Percentiles rank a stretch among this genome's conserved stretches.
Evolutionary conservation across 108 stramenopile species (phyloP).

Genomic region (Parietichytrium sp.): DNA sequence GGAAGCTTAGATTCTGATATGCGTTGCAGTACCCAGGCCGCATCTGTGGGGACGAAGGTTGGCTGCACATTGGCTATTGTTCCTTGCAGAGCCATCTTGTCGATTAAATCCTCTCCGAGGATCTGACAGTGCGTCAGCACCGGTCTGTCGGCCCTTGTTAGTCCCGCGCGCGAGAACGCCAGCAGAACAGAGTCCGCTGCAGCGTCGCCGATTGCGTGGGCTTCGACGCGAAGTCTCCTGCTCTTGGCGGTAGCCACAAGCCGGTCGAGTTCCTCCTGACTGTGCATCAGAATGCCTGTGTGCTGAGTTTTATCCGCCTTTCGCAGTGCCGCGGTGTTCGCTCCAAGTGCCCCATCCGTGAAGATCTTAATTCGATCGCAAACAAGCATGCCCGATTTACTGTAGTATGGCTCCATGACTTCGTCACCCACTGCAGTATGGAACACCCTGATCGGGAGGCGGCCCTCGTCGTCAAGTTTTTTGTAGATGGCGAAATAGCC

Average conservation of each 20-base stretch:
- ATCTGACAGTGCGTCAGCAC: slow-evolving; percentile 23
- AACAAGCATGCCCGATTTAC: slow-evolving; percentile 1
- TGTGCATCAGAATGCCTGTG: slow-evolving; percentile 7
- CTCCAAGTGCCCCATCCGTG: background rate
- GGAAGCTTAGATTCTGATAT: background rate
- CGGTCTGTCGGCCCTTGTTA: background rate
- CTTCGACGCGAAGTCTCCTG: background rate
- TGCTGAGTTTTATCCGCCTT: background rate
- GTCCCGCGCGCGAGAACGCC: background rate
- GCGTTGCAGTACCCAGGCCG: background rate
- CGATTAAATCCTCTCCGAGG: background rate
- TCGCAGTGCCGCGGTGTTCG: slow-evolving; percentile 9
- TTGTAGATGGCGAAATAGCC: background rate
- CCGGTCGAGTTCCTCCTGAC: background rate
- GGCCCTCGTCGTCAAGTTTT: background rate
- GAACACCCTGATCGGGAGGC: background rate
- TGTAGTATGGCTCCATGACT: background rate
- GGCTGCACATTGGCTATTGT: slow-evolving; percentile 24
- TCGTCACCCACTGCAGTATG: background rate
- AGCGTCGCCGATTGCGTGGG: slow-evolving; percentile 12
- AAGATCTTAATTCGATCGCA: background rate
- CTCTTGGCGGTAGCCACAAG: background rate
- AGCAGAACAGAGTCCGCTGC: background rate
- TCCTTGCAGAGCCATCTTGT: background rate
- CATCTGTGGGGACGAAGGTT: slow-evolving; percentile 31